phyloP scores from a whole-genome alignment of 768 basidiomycete species.

The Sarcomyxa edulis region DNA sequence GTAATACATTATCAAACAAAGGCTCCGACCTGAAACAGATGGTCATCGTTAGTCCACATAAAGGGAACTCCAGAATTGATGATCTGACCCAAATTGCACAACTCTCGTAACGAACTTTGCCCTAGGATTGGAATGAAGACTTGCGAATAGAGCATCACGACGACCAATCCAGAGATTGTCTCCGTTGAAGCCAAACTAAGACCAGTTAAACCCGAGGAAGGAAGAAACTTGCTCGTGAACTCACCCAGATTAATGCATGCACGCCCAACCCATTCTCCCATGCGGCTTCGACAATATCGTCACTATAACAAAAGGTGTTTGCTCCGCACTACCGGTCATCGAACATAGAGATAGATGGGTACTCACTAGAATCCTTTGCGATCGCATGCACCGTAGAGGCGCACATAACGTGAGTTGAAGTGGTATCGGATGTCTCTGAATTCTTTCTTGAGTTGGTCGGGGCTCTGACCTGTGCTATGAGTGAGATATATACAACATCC shows the following conservation, averaged over 20 bases:
- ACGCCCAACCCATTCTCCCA: slow-evolving; percentile 42
- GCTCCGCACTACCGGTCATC: no score
- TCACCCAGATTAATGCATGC: slow-evolving; percentile 49
- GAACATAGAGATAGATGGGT: background rate
- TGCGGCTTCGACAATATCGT: slow-evolving; percentile 43
- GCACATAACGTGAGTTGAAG: slow-evolving; percentile 54
- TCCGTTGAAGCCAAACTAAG: slow-evolving; percentile 23
- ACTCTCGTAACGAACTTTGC: slow-evolving; percentile 43
- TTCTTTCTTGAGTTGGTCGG: slow-evolving; percentile 34
- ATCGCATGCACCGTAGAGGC: slow-evolving; percentile 33
- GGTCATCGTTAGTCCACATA: background rate
- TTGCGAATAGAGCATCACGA: slow-evolving; percentile 31
- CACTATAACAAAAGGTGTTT: slow-evolving; percentile 27
- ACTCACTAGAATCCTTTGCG: slow-evolving; percentile 28
- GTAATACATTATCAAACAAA: slow-evolving; percentile 39
- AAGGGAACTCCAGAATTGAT: no score
- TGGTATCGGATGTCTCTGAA: slow-evolving; percentile 46
- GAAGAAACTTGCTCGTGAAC: slow-evolving; percentile 3
- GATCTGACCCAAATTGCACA: slow-evolving; percentile 49
- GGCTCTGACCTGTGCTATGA: slow-evolving; percentile 38
- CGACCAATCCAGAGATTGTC: slow-evolving; percentile 32
- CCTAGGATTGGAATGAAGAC: slow-evolving; percentile 35
- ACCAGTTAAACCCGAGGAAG: slow-evolving; percentile 22
- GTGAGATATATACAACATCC: slow-evolving; percentile 1
- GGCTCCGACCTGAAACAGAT: no score